Conservation (phyloP, 176 grass and related monocot species). For the Leersia perrieri region DNA sequence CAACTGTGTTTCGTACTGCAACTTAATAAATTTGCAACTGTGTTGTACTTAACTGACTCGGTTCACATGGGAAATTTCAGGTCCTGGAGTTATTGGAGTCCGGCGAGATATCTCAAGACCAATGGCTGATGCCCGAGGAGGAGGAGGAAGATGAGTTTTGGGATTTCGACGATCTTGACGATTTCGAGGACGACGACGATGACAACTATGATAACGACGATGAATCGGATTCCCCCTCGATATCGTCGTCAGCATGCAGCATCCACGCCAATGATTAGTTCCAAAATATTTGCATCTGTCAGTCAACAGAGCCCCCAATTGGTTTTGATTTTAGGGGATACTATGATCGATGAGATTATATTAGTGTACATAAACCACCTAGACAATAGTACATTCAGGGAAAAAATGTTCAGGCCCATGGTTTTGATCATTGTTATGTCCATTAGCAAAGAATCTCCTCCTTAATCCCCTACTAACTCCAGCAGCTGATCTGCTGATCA, state of each 20-base stretch:
- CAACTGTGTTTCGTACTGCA: background rate
- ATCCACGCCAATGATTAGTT: conserved; percentile 42
- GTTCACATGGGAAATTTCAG: conserved; percentile 29
- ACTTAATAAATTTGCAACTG: conserved; percentile 15
- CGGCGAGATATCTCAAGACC: conserved; percentile 58
- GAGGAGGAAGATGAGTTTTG: conserved; percentile 61
- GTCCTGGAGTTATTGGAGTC: conserved; percentile 68
- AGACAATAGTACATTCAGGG: conserved; percentile 21
- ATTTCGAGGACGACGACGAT: conserved; percentile 52
- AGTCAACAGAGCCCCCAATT: conserved; percentile 34
- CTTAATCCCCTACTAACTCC: background rate
- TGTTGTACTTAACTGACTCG: conserved; percentile 21
- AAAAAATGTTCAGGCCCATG: conserved; percentile 31
- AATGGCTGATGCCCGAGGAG: conserved; percentile 65
- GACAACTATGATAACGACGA: conserved; percentile 29
- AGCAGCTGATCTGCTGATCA: conserved; percentile 17
- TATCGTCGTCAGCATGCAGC: conserved; percentile 61
- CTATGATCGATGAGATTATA: conserved; percentile 19
- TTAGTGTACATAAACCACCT: conserved; percentile 54
- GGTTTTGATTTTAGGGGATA: background rate
- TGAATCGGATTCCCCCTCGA: conserved; percentile 58
- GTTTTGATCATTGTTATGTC: conserved; percentile 23
- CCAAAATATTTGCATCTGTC: conserved; percentile 40
- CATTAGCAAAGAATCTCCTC: conserved; percentile 32
- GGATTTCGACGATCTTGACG: conserved; percentile 76